A percentile compares a stretch with the other conserved stretches of the same genome.
These are phyloP conservation scores for Macaranga tanarius DNA, from an alignment of 441 rosid genomes.

Conservation along the genomic window DNA sequence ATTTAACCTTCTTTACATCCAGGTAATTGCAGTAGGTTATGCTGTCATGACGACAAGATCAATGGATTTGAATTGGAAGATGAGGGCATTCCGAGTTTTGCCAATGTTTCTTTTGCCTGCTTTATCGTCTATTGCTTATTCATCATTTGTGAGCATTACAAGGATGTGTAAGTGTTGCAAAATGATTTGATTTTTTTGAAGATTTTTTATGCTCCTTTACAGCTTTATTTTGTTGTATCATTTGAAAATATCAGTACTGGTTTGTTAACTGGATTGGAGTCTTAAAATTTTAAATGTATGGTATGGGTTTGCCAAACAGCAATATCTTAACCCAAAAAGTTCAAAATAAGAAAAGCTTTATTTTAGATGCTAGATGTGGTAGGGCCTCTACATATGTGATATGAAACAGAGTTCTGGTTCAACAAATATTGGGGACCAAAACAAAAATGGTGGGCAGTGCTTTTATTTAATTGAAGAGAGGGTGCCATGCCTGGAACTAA, in stretches of 20 bases:
- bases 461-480: not conserved
- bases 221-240: not conserved
- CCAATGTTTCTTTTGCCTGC: conserved; percentile 89
- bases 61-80: conserved; percentile 70
- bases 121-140: conserved; percentile 57
- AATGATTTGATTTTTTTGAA: not conserved
- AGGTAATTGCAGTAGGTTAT: conserved; percentile 78
- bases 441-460: not conserved
- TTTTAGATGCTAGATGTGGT: not conserved
- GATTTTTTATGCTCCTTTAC: not conserved
- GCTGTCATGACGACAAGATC: conserved; percentile 73
- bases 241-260: not conserved
- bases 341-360: not conserved
- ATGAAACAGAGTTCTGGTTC: not conserved
- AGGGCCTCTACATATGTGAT: not conserved
- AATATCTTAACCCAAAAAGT: not conserved
- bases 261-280: not conserved
- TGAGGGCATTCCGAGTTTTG: conserved; percentile 69
- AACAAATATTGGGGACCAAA: not conserved
- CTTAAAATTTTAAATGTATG: not conserved
- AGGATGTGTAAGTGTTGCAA: conserved; percentile 64
- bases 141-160: conserved; percentile 54
- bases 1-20: conserved; percentile 8
- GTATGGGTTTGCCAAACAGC: not conserved
- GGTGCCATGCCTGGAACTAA: not conserved